phyloP scores from a whole-genome alignment of 2,329 filamentous ascomycete species.

The Aspergillus fructus region DNA sequence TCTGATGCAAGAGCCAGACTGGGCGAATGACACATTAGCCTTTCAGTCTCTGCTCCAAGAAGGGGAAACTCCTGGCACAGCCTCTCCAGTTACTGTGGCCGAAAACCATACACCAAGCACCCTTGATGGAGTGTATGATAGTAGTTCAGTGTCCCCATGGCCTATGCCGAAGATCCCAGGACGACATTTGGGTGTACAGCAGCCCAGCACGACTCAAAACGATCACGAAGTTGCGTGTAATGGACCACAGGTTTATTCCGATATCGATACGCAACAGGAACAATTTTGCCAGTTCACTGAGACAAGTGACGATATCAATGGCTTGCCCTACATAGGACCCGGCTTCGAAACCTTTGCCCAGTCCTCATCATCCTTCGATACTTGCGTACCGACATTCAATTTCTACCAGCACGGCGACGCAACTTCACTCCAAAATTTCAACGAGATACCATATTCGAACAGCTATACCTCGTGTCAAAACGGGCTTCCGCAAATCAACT shows the following conservation, averaged over 20 bases:
- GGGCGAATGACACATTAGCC: conserved; percentile 1
- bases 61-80: neutral
- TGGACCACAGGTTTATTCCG: neutral
- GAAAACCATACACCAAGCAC: neutral
- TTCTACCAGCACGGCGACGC: neutral
- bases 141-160: conserved; percentile 10
- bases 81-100: conserved; percentile 2
- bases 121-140: neutral
- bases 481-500: neutral
- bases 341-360: neutral
- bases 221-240: conserved; percentile 3
- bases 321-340: conserved; percentile 2
- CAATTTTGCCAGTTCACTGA: conserved; percentile 2
- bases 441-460: neutral
- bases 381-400: neutral
- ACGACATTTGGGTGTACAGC: conserved; percentile 2
- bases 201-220: neutral
- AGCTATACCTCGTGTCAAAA: neutral
- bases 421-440: neutral
- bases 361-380: neutral
- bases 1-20: conserved; percentile 5
- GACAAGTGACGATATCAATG: neutral
- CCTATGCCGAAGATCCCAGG: neutral
- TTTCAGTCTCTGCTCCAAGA: conserved; percentile 1
- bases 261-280: neutral